A percentile compares a stretch with the other conserved stretches of the same genome.
These are phyloP conservation scores for Leptomonas pyrrhocoris DNA, from an alignment of 208 protist species.

Conservation along the genomic window DNA sequence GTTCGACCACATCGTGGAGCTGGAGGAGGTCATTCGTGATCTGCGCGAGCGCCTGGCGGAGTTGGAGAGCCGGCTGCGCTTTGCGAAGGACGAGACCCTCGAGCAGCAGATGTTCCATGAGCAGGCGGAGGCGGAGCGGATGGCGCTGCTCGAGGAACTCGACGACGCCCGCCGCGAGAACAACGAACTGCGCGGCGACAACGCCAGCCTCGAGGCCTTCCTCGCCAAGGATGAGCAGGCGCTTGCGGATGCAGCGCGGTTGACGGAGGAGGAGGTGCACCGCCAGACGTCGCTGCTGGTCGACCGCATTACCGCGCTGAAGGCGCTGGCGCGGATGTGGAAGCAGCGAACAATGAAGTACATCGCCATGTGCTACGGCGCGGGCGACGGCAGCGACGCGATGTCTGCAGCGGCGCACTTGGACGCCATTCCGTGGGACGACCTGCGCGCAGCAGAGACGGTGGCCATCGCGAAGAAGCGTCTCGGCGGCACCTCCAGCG, in stretches of 20 bases:
- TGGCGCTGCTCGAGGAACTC: constrained; percentile 45
- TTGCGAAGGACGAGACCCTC: constrained; percentile 57
- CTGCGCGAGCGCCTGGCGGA: constrained; percentile 49
- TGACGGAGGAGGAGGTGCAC: constrained; percentile 61
- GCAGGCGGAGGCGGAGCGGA: constrained; percentile 48
- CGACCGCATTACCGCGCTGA: constrained; percentile 41
- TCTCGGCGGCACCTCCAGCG: constrained; percentile 27
- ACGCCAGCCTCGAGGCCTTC: constrained; percentile 49
- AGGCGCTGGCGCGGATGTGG: constrained; percentile 60
- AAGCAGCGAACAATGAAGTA: constrained; percentile 75
- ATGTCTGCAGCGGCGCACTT: constrained; percentile 17
- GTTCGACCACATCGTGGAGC: constrained; percentile 51
- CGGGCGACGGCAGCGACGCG: background rate
- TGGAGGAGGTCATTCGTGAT: constrained; percentile 56
- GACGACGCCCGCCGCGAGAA: constrained; percentile 41
- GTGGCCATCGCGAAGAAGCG: constrained; percentile 45
- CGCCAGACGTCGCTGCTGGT: constrained; percentile 37
- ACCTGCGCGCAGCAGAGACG: constrained; percentile 53
- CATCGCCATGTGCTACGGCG: constrained; percentile 62
- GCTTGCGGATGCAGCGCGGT: constrained; percentile 41
- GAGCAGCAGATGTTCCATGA: constrained; percentile 58
- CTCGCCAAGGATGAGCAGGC: constrained; percentile 53
- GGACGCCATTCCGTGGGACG: constrained; percentile 49
- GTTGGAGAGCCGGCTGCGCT: constrained; percentile 66
- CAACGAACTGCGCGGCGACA: constrained; percentile 43